A percentile compares a stretch with the other conserved stretches of the same genome.
Evolutionary conservation across 2,329 filamentous ascomycete genomes (phyloP).

Genomic region (Arthroderma sp.): DNA sequence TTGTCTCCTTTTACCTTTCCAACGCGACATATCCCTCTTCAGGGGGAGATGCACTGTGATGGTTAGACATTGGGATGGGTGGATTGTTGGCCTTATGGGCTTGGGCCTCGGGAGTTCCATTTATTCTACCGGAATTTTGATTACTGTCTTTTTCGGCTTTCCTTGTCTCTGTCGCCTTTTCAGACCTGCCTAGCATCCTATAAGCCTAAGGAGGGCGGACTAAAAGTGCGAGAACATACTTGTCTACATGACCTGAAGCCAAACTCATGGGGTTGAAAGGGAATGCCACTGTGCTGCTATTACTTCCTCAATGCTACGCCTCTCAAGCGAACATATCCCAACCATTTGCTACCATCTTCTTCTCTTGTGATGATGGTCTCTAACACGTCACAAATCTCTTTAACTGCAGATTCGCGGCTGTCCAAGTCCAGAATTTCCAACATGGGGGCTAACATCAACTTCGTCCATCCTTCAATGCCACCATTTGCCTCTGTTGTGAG

Average conservation of each 20-base stretch:
- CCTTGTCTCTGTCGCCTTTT: conserved; percentile 34
- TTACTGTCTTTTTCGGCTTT: conserved; percentile 12
- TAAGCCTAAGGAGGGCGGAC: conserved; percentile 41
- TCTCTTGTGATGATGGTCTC: conserved; percentile 42
- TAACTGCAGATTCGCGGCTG: conserved; percentile 40
- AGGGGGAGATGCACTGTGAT: conserved; percentile 11
- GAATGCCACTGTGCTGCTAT: background rate
- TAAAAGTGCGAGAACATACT: conserved; percentile 42
- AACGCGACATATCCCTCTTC: conserved; percentile 4
- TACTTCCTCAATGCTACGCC: conserved; percentile 25
- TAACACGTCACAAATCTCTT: conserved; percentile 43
- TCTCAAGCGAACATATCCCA: conserved; percentile 36
- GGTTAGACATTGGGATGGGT: conserved; percentile 11
- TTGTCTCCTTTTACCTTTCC: background rate
- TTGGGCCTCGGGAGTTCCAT: no score
- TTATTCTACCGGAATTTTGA: background rate
- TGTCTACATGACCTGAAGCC: background rate
- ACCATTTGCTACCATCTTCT: conserved; percentile 42
- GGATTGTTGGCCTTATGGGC: conserved; percentile 9
- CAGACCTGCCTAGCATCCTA: conserved; percentile 39
- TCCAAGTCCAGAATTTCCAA: conserved; percentile 40
- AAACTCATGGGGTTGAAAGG: background rate
- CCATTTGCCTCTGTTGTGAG: conserved; percentile 31
- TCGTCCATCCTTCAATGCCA: conserved; percentile 53
- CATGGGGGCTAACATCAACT: conserved; percentile 48